These are phyloP conservation scores for Flaveria linearis DNA, from an alignment of 129 eudicot genomes.

Conservation along the genomic window DNA sequence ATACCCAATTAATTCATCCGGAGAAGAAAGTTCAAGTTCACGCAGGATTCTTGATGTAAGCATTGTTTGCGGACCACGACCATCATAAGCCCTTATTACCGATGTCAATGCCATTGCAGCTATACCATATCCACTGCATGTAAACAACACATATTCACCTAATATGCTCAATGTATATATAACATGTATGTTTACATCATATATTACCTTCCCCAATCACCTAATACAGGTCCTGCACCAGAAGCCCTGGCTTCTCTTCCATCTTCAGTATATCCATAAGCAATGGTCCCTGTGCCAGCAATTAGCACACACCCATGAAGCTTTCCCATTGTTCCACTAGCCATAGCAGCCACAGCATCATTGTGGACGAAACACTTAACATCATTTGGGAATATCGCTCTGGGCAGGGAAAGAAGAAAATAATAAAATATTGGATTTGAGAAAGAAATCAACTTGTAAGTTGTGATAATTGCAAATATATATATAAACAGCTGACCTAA, in stretches of 20 bases:
- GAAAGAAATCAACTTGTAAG: not conserved
- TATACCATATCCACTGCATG: slow-evolving; percentile 91
- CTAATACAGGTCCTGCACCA: slow-evolving; percentile 96
- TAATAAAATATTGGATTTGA: not conserved
- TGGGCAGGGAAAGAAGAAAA: slow-evolving; percentile 30
- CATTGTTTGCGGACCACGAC: slow-evolving; percentile 84
- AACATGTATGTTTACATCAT: not conserved
- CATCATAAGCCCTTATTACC: slow-evolving; percentile 88
- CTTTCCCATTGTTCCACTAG: slow-evolving; percentile 98
- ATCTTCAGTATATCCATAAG: slow-evolving; percentile 87
- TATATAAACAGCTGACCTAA: slow-evolving; percentile 54
- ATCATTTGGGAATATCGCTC: slow-evolving; percentile 72
- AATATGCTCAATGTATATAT: slow-evolving; percentile 13
- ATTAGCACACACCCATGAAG: slow-evolving; percentile 97
- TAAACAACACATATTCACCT: slow-evolving; percentile 24
- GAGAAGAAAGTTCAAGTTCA: slow-evolving; percentile 71
- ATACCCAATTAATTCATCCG: slow-evolving; percentile 95
- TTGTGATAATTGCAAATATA: not conserved
- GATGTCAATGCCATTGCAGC: slow-evolving; percentile 95
- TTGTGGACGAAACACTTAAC: slow-evolving; percentile 73
- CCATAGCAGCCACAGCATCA: slow-evolving; percentile 99
- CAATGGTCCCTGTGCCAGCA: slow-evolving; percentile 97
- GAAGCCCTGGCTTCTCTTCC: slow-evolving; percentile 95
- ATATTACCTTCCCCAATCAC: slow-evolving; percentile 98
- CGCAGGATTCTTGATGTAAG: slow-evolving; percentile 62